phyloP scores from a whole-genome alignment of 78 protist genomes.

The Chrysochromulina tobinii region DNA sequence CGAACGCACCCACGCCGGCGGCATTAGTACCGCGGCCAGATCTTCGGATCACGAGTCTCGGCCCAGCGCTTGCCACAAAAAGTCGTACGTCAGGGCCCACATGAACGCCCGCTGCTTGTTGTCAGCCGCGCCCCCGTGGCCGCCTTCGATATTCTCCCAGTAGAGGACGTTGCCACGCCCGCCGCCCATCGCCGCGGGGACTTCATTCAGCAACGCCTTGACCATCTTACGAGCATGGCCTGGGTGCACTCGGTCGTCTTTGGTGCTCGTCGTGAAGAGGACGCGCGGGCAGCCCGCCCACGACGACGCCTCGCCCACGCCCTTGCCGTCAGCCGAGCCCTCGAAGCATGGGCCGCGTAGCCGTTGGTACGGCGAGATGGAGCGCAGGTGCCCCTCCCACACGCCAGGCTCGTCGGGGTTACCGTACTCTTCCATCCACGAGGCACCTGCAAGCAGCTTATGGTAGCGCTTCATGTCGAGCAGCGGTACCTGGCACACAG shows the following conservation, averaged over 20 bases:
- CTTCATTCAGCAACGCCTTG: background rate
- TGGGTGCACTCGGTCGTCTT: slow-evolving; percentile 93
- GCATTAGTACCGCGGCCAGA: too few relatives aligned
- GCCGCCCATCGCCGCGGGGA: slow-evolving; percentile 59
- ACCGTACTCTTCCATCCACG: slow-evolving; percentile 88
- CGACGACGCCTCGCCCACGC: background rate
- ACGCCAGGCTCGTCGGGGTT: slow-evolving; percentile 50
- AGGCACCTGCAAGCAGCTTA: slow-evolving; percentile 83
- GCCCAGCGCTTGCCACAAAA: background rate
- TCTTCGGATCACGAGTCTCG: too few relatives aligned
- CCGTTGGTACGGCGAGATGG: slow-evolving; percentile 85
- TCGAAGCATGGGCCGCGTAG: background rate
- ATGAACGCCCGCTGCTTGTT: slow-evolving; percentile 51
- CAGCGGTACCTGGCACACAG: slow-evolving; percentile 62
- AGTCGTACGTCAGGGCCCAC: background rate
- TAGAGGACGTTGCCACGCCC: background rate
- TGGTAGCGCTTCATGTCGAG: slow-evolving; percentile 91
- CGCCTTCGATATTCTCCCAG: slow-evolving; percentile 57
- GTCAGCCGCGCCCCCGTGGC: slow-evolving; percentile 58
- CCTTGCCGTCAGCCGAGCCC: background rate
- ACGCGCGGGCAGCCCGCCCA: slow-evolving; percentile 60
- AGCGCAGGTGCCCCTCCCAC: slow-evolving; percentile 30
- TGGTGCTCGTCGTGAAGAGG: slow-evolving; percentile 79
- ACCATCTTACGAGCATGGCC: slow-evolving; percentile 80
- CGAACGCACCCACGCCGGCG: too few relatives aligned